Conservation (phyloP, 306 rosid species). For the Trifolium fragiferum region DNA sequence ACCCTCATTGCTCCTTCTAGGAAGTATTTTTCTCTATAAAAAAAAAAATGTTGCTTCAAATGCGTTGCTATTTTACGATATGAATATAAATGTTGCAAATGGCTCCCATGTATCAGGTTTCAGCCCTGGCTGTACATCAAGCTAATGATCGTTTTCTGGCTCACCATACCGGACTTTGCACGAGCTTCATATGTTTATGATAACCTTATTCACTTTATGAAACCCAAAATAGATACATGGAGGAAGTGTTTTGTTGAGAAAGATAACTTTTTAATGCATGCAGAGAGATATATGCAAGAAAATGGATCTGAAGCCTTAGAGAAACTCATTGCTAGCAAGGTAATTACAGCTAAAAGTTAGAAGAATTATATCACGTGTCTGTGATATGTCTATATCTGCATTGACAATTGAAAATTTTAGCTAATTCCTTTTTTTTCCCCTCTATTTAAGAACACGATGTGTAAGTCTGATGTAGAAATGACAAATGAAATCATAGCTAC, state of each 20-base stretch:
- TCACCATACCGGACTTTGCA: constrained; percentile 57
- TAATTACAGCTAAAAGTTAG: constrained; percentile 6
- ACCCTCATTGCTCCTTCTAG: too few species aligned
- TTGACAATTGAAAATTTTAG: not conserved
- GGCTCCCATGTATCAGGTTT: constrained; percentile 48
- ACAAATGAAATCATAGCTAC: constrained; percentile 24
- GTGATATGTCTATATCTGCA: not conserved
- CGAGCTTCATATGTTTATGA: constrained; percentile 56
- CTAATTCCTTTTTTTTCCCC: not conserved
- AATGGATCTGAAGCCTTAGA: constrained; percentile 60
- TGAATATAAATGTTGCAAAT: not conserved
- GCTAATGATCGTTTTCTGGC: constrained; percentile 52
- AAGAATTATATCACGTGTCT: not conserved
- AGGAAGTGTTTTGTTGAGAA: constrained; percentile 30
- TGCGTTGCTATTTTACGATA: too few species aligned
- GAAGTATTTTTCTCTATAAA: too few species aligned
- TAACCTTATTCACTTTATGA: constrained; percentile 35
- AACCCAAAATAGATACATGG: constrained; percentile 16
- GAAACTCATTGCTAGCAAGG: constrained; percentile 60
- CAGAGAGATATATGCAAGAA: constrained; percentile 50
- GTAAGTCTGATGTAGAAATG: constrained; percentile 11
- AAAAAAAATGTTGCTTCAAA: too few species aligned
- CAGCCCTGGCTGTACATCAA: constrained; percentile 57
- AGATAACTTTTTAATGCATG: constrained; percentile 46
- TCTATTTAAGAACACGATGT: not conserved